phyloP scores from a whole-genome alignment of 805 yeast species.

The Candida incommunis region DNA sequence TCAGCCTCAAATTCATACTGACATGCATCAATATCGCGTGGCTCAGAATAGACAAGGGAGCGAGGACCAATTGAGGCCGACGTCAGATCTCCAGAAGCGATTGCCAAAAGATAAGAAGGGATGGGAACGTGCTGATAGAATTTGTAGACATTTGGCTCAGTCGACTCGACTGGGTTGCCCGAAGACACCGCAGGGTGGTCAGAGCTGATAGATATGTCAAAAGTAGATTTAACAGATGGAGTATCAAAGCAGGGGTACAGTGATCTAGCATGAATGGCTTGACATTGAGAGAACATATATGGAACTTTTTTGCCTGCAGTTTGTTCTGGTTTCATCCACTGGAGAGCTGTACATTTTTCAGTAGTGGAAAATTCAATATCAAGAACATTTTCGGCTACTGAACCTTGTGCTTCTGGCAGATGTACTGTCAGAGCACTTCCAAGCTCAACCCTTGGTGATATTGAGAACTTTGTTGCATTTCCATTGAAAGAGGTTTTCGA shows the following conservation, averaged over 20 bases:
- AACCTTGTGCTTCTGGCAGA: conserved; percentile 6
- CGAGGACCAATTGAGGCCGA: conserved; percentile 70
- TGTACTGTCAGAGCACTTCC: conserved; percentile 30
- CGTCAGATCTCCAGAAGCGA: conserved; percentile 70
- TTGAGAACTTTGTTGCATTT: conserved; percentile 13
- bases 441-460: conserved; percentile 22
- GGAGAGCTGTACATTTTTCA: conserved; percentile 64
- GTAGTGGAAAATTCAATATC: conserved; percentile 55
- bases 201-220: conserved; percentile 43
- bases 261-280: conserved; percentile 82
- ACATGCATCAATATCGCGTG: conserved; percentile 48
- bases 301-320: conserved; percentile 61
- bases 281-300: conserved; percentile 76
- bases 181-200: conserved; percentile 60
- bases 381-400: conserved; percentile 9
- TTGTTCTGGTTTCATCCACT: conserved; percentile 63
- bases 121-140: conserved; percentile 72
- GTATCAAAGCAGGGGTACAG: conserved; percentile 86
- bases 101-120: conserved; percentile 70
- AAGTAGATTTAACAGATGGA: conserved; percentile 65
- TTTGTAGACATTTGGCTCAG: conserved; percentile 22
- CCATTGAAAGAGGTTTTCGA: conserved; percentile 31
- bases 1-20: conserved; percentile 71
- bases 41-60: conserved; percentile 71
- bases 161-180: conserved; percentile 33